A percentile compares a stretch with the other conserved stretches of the same genome.
phyloP scores from a whole-genome alignment of 345 rosid species.

The Dipteronia dyeriana region DNA sequence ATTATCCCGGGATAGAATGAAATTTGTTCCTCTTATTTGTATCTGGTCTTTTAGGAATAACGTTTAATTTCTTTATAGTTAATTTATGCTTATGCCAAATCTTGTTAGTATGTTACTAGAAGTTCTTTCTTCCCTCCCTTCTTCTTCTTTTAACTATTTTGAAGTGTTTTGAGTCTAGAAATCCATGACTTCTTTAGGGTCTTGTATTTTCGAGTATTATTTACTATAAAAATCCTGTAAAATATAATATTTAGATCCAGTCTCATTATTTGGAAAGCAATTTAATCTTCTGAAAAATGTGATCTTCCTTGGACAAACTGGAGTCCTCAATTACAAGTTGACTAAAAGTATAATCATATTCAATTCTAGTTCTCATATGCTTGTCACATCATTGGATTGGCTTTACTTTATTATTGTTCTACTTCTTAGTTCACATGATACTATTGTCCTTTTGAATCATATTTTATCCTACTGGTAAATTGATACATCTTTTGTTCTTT shows the following conservation, averaged over 20 bases:
- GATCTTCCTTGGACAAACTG: neutral
- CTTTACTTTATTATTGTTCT: conserved; percentile 4
- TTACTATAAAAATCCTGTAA: neutral
- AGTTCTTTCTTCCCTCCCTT: neutral
- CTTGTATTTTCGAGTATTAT: neutral
- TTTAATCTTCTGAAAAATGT: neutral
- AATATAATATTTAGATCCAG: neutral
- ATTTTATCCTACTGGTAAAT: neutral
- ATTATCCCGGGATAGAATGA: neutral
- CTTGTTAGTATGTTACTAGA: neutral
- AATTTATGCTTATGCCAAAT: neutral
- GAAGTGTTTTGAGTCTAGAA: neutral
- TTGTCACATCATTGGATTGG: neutral
- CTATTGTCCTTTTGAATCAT: neutral
- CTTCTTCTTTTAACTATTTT: neutral
- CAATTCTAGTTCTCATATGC: neutral
- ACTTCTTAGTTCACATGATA: neutral
- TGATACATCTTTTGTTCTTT: conserved; percentile 15
- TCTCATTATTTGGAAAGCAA: neutral
- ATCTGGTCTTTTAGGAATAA: neutral
- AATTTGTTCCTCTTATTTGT: neutral
- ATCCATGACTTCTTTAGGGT: neutral
- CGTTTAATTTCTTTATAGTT: neutral
- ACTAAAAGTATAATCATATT: neutral
- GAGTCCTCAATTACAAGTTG: neutral